Base-by-base conservation (phyloP, 352 stramenopile genomes). In the Pythium monospermum region DNA sequence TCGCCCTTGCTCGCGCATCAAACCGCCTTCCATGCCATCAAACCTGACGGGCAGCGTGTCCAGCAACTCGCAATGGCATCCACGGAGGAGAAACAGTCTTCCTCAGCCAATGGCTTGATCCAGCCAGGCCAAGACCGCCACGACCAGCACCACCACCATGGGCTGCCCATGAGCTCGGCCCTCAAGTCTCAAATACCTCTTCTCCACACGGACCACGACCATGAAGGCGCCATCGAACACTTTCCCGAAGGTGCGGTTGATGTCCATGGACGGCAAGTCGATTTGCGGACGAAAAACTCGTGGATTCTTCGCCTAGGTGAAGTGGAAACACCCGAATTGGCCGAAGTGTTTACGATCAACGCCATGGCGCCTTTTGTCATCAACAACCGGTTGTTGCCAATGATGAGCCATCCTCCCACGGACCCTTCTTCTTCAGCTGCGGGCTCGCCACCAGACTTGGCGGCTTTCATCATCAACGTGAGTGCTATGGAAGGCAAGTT, bases 401-500 rank as follows among this genome's bases (percentile, higher is more conserved):
- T 98, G 15, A 81, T 98, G 62, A 68, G 77, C 48, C 6, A 35
- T 40, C 4, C 41, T 31, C 15, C 19, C 27, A 27, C 8, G 38
- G 18, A 23, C 40, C 18, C 31, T 27, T n/a, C n/a, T n/a, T n/a
- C n/a, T n/a, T n/a, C n/a, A n/a, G n/a, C n/a, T n/a, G n/a, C n/a
- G n/a, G n/a, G n/a, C n/a, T n/a, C n/a, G n/a, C n/a, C n/a, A n/a
- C n/a, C n/a, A n/a, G n/a, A n/a, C n/a, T n/a, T n/a, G n/a, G n/a
- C n/a, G n/a, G n/a, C n/a, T n/a, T 97, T 98, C 46, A 96, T 98
- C 46, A 95, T 98, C 54, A 98, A 98, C 57, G 95, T 99, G 16
- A 97, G 87, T 31, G 94, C 95, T 23, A 99, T 98, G 95, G 95
- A 99, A 61, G 95, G 95, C 42, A 98, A 99, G 67, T 99, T 99